Percentiles rank a stretch among this genome's conserved stretches.
Evolutionary conservation across 2,329 filamentous ascomycete genomes (phyloP).

Genomic region (Juglanconis juglandina): DNA sequence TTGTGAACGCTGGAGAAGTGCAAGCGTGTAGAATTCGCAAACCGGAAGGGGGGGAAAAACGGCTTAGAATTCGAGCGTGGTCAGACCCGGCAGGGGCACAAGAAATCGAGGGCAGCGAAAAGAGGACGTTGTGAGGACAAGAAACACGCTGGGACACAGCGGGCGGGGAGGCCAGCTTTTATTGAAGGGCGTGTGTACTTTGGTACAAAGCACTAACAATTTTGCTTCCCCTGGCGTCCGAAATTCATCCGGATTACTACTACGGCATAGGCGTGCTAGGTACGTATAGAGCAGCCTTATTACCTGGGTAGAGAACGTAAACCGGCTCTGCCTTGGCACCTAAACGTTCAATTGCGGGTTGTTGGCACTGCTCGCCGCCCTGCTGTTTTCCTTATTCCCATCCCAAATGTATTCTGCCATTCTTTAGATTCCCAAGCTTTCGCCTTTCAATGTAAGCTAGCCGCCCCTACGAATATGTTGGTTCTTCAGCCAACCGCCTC

Average conservation of each 20-base stretch:
- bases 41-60: too few species aligned
- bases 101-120: too few species aligned
- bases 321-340: background rate
- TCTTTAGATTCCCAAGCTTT: background rate
- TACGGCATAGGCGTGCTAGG: background rate
- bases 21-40: too few species aligned
- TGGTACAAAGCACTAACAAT: too few species aligned
- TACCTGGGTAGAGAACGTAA: too few species aligned
- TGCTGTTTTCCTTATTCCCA: background rate
- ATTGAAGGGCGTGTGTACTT: too few species aligned
- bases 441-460: background rate
- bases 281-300: too few species aligned
- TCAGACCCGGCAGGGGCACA: too few species aligned
- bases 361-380: background rate
- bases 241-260: conserved; percentile 9
- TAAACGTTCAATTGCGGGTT: background rate
- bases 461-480: conserved; percentile 24
- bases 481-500: conserved; percentile 25
- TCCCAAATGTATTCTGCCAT: background rate
- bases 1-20: background rate
- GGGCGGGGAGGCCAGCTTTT: too few species aligned
- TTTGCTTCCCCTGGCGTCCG: background rate
- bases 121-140: too few species aligned
- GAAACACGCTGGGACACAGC: too few species aligned
- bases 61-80: too few species aligned